Conservation (phyloP, 2,329 filamentous ascomycete genomes). For the Colletotrichum tamarilloi region DNA sequence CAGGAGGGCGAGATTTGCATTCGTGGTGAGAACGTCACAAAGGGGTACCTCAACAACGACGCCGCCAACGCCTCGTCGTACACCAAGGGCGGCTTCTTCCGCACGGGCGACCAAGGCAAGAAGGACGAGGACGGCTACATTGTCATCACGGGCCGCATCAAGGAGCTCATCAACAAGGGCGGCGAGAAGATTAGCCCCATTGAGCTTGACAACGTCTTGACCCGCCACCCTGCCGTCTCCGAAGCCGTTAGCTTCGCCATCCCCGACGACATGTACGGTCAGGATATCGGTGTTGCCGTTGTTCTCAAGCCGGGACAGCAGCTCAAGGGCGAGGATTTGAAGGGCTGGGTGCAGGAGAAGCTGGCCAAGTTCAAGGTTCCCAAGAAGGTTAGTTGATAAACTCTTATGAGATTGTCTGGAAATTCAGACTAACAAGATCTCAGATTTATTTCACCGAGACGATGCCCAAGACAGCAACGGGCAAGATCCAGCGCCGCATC, state of each 20-base stretch:
- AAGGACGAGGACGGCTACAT: constrained; percentile 84
- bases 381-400: constrained; percentile 70
- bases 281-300: constrained; percentile 82
- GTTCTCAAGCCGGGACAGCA: constrained; percentile 75
- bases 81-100: constrained; percentile 82
- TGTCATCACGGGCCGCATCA: constrained; percentile 90
- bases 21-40: constrained; percentile 83
- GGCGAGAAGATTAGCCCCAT: constrained; percentile 92
- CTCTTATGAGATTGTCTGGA: neutral
- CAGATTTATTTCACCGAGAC: constrained; percentile 83
- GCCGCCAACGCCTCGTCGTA: constrained; percentile 80
- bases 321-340: constrained; percentile 70
- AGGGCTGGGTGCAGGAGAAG: constrained; percentile 74
- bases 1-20: constrained; percentile 86
- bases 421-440: constrained; percentile 23
- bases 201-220: constrained; percentile 85
- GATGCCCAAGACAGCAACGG: constrained; percentile 94
- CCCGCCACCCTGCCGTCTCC: constrained; percentile 76
- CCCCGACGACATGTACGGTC: constrained; percentile 84
- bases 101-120: constrained; percentile 88
- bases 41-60: constrained; percentile 86
- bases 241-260: constrained; percentile 89
- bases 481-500: constrained; percentile 86
- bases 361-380: constrained; percentile 88
- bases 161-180: constrained; percentile 92